Evolutionary conservation across 768 basidiomycete species (phyloP).

Genomic region (Pseudohyphozyma bogoriensis): DNA sequence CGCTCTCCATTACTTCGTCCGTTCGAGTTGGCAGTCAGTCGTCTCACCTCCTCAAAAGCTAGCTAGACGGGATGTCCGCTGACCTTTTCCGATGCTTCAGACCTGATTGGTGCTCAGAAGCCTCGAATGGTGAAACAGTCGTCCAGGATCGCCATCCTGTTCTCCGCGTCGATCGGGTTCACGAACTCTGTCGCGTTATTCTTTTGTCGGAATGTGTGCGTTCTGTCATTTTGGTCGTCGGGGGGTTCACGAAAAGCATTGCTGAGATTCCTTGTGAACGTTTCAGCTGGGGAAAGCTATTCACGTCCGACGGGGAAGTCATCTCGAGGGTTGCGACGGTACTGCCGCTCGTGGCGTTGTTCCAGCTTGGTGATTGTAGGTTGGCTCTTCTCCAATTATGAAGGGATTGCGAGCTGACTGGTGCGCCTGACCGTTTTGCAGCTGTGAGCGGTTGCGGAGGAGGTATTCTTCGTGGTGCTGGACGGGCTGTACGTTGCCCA

Average conservation of each 20-base stretch:
- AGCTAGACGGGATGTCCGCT: constrained; percentile 44
- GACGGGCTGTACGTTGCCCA: constrained; percentile 64
- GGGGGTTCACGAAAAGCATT: constrained; percentile 3
- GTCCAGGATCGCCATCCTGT: constrained; percentile 53
- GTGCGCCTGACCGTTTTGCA: not conserved
- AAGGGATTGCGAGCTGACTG: constrained; percentile 81
- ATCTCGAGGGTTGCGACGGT: constrained; percentile 56
- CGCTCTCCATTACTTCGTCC: constrained; percentile 68
- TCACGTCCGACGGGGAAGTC: constrained; percentile 56
- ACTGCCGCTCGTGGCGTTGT: constrained; percentile 54
- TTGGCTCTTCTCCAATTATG: too few relatives aligned
- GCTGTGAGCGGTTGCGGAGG: constrained; percentile 47
- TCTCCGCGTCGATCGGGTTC: constrained; percentile 55
- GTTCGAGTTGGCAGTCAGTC: constrained; percentile 51
- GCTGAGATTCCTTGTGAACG: constrained; percentile 41
- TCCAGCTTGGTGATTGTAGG: too few relatives aligned
- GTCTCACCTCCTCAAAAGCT: not conserved
- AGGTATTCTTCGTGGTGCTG: constrained; percentile 72
- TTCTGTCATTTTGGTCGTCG: not conserved
- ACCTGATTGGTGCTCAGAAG: constrained; percentile 63
- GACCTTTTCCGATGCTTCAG: too few relatives aligned
- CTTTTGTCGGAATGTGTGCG: constrained; percentile 38
- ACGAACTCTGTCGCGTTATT: constrained; percentile 35
- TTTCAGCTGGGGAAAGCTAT: constrained; percentile 59
- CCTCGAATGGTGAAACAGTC: constrained; percentile 61